Evolutionary conservation across 345 rosid species (phyloP).

Genomic region (Triadica sebifera): DNA sequence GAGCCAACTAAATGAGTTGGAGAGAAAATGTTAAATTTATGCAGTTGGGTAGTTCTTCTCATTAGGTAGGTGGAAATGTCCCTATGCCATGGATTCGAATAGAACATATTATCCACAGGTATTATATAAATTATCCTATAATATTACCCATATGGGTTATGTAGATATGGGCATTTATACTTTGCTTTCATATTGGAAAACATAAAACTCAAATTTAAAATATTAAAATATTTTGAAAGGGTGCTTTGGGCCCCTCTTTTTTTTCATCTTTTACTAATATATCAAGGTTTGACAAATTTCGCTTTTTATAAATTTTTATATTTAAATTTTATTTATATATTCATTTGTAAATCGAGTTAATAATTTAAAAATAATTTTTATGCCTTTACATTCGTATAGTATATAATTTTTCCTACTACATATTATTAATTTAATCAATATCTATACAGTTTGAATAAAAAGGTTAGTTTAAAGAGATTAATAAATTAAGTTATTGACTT

Average conservation of each 20-base stretch:
- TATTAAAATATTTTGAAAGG: neutral
- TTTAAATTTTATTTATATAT: too few relatives aligned
- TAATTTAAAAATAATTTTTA: too few relatives aligned
- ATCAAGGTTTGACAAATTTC: neutral
- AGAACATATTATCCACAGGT: conserved; percentile 21
- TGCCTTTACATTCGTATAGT: too few relatives aligned
- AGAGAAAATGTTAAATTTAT: too few relatives aligned
- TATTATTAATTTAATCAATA: too few relatives aligned
- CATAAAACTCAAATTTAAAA: neutral
- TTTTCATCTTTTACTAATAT: neutral
- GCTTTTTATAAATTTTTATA: too few relatives aligned
- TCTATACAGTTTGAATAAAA: too few relatives aligned
- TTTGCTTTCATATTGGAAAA: conserved; percentile 32
- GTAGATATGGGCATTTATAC: conserved; percentile 22
- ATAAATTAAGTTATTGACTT: conserved; percentile 18
- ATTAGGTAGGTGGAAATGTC: conserved; percentile 14
- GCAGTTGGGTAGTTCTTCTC: neutral
- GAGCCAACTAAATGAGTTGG: neutral
- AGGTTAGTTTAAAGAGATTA: neutral
- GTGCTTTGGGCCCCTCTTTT: neutral
- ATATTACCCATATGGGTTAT: conserved; percentile 24
- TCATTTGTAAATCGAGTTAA: too few relatives aligned
- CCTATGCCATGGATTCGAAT: conserved; percentile 27
- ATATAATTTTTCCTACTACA: too few relatives aligned
- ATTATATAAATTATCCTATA: conserved; percentile 37